Base-by-base conservation (phyloP, 1,284 basidiomycete species). In the Marasmius sp. region DNA sequence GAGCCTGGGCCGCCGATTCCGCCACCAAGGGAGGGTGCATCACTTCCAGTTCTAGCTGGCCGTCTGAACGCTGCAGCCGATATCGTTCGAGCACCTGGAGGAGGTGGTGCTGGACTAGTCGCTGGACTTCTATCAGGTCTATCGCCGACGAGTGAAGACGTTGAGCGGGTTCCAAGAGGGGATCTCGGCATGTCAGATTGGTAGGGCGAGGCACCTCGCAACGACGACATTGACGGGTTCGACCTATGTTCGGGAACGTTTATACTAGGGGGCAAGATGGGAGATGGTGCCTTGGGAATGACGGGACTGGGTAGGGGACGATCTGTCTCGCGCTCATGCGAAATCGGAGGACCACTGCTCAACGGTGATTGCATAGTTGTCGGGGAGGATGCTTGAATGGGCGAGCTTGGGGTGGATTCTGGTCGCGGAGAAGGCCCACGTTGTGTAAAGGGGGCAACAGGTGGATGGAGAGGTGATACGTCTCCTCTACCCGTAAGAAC, bases 61-160 rank as follows among this genome's bases (percentile, higher is more conserved):
- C 88, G 77, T 69, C 83, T 83, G 75, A 92, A 92, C 22, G 89
- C 90, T 8, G 89, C 87, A 0, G 89, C 90, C 1, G 88, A 85
- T 60, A 92, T 91, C 48, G 84, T 92, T 39, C 86, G 81, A 12
- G 77, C 62, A 8, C 78, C 80, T 14, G 53, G 77, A 72, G 67
- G 71, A 74, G n/a, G 74, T 65, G 45, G 70, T 63, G 52, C 62
- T 65, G 62, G 43, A 6, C 49, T 51, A 2, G 38, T 41, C 57
- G 41, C 52, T 14, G 11, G 34, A 45, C 54, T 50, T 38, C 52
- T 33, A 20, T 54, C 52, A 37, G 51, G n/a, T 43, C 39, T 34
- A 48, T 41, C 39, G 11, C 57, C 58, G 4, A 49, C 41, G 8
- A 61, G 38, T 38, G 62, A 63, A 14, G 64, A 59, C 6, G 57